Evolutionary conservation across 192 early-diverging fungal species (phyloP).

Genomic region (Backusella parvicylindrica): DNA sequence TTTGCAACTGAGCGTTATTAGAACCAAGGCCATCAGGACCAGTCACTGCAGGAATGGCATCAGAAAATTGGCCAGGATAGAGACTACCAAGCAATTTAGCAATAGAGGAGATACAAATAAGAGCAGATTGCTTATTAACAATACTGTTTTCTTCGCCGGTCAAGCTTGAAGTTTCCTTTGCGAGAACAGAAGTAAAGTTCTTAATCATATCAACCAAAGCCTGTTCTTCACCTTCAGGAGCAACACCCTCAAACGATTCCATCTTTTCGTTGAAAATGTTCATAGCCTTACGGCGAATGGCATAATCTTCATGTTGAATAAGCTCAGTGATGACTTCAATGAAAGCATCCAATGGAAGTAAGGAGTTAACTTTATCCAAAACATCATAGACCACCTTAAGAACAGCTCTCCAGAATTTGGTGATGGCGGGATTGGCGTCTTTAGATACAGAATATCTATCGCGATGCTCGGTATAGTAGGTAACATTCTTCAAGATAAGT

Average conservation of each 20-base stretch:
- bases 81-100: conserved; percentile 58
- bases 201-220: conserved; percentile 49
- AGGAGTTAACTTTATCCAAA: conserved; percentile 70
- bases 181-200: conserved; percentile 41
- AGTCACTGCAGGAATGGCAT: conserved; percentile 50
- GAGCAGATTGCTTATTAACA: conserved; percentile 71
- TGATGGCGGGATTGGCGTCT: conserved; percentile 30
- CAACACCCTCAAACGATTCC: conserved; percentile 32
- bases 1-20: conserved; percentile 43
- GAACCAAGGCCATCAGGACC: conserved; percentile 40
- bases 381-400: conserved; percentile 66
- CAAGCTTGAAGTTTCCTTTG: conserved; percentile 36
- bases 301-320: conserved; percentile 52
- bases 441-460: conserved; percentile 29
- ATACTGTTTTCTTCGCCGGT: conserved; percentile 37
- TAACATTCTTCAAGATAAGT: conserved; percentile 50
- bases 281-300: conserved; percentile 74
- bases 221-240: conserved; percentile 40
- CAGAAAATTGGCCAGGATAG: conserved; percentile 60
- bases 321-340: conserved; percentile 64
- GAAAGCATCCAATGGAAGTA: conserved; percentile 76
- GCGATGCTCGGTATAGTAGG: conserved; percentile 47
- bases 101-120: conserved; percentile 77
- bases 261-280: conserved; percentile 62
- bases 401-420: conserved; percentile 48